Evolutionary conservation across 257 asterid genomes (phyloP), one percentile per base, ranked within the genome.

Genomic region (Solanum chmielewskii): DNA sequence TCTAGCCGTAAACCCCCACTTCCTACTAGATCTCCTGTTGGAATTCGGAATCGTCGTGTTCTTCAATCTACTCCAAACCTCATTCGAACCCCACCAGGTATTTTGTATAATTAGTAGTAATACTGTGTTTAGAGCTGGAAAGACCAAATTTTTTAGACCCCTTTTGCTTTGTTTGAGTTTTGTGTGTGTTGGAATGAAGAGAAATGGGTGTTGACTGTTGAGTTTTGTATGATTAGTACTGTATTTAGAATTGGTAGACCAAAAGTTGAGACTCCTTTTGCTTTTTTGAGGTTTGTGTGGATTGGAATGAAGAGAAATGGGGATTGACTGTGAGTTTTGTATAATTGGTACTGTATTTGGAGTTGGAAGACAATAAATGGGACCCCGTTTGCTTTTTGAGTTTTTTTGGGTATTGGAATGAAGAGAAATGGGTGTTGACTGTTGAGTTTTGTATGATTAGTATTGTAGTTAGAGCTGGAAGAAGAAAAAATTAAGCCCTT

Each of bases 1-100:
- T 91, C 97, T 35, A 91, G 86, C 66, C 94, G 92, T 23, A 97
- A 93, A 75, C 99, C 99, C 1, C 99, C 99, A 31, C 98, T 95
- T 9, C 93, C 97, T 4, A 92, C 97, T 4, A 92, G 98, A 92
- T 95, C 99, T 76, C 99, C 98, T 41, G 90, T 94, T 37, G 91
- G 97, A 33, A 93, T 91, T 82, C 96, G 98, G 2, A 71, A 96
- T 60, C 94, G 96, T 44, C 94, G 94, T 18, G 88, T 88, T 33
- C 95, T 93, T 87, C 97, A 91, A 83, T 91, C 98, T 39, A 86
- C 91, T 15, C 23, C 92, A 37, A 84, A 83, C 87, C 41, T 85
- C 82, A 29, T 45, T 75, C 93, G 86, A 75, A 90, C 94, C 14
- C 94, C 95, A 33, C 95, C 99, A 71, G 98, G 97, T 94, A 86